Conservation (phyloP, 768 basidiomycete genomes). For the Suillus alpinus region DNA sequence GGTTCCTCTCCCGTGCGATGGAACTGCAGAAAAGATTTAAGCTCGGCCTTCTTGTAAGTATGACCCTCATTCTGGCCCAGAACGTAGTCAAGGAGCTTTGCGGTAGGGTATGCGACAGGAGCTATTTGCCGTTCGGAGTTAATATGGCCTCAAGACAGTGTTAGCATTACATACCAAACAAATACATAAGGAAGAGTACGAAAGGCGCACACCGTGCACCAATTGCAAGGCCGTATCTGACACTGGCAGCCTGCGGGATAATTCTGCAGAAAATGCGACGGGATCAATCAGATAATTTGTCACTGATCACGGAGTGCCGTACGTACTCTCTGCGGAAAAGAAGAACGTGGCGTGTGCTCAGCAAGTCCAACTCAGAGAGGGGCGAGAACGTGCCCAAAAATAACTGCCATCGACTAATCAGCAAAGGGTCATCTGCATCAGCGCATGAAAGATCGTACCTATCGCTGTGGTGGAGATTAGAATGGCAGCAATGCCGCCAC, state of each 20-base stretch:
- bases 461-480: conserved; percentile 67
- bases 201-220: conserved; percentile 78
- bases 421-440: background rate
- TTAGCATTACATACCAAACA: conserved; percentile 35
- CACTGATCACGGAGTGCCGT: background rate
- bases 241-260: conserved; percentile 72
- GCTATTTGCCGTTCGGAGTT: conserved; percentile 33
- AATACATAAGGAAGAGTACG: conserved; percentile 70
- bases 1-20: conserved; percentile 74
- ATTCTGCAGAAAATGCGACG: conserved; percentile 37
- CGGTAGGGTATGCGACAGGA: conserved; percentile 73
- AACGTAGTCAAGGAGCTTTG: conserved; percentile 73
- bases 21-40: conserved; percentile 77
- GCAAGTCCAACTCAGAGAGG: background rate
- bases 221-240: conserved; percentile 75
- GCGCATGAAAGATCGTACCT: conserved; percentile 33
- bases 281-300: background rate
- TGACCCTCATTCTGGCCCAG: conserved; percentile 72
- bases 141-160: background rate
- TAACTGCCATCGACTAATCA: conserved; percentile 43
- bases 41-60: conserved; percentile 81
- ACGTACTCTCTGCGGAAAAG: conserved; percentile 36
- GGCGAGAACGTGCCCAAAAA: conserved; percentile 64
- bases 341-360: background rate
- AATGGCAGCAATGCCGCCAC: conserved; percentile 74